Percentiles rank a stretch among this genome's conserved stretches.
phyloP scores from a whole-genome alignment of 2,329 filamentous ascomycete species.

The Penicillium sp. region DNA sequence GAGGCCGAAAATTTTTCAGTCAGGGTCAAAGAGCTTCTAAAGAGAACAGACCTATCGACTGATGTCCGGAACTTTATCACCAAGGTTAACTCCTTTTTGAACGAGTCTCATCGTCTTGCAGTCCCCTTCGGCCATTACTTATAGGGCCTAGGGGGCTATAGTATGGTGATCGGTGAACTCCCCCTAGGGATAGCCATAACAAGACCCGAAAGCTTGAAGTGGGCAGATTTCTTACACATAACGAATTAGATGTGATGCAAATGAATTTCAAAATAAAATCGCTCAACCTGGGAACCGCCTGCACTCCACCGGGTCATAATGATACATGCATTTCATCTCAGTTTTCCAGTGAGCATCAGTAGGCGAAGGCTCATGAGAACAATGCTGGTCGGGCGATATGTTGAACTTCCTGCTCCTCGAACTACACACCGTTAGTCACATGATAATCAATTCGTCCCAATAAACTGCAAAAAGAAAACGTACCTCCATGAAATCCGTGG shows the following conservation, averaged over 20 bases:
- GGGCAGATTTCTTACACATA: background rate
- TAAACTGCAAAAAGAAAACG: slow-evolving; percentile 27
- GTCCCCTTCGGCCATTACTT: no score
- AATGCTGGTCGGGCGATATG: slow-evolving; percentile 24
- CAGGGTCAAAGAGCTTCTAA: no score
- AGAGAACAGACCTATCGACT: no score
- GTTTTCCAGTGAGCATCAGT: background rate
- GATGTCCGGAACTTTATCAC: no score
- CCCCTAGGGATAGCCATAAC: background rate
- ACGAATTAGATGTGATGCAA: slow-evolving; percentile 2
- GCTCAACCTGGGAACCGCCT: slow-evolving; percentile 12
- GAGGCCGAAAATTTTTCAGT: no score
- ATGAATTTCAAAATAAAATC: slow-evolving; percentile 14
- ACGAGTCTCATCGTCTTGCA: no score
- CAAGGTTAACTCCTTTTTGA: no score
- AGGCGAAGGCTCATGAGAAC: slow-evolving; percentile 25
- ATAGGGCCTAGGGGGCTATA: no score
- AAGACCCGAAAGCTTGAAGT: background rate
- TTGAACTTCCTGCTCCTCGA: slow-evolving; percentile 35
- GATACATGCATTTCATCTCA: slow-evolving; percentile 14
- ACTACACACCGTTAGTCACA: slow-evolving; percentile 26
- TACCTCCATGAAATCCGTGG: slow-evolving; percentile 81
- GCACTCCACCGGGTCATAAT: slow-evolving; percentile 15
- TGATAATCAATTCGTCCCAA: background rate
- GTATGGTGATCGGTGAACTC: no score